These are phyloP conservation scores for Raffaelea arxii DNA, from an alignment of 2,329 filamentous ascomycete genomes.

Conservation along the genomic window DNA sequence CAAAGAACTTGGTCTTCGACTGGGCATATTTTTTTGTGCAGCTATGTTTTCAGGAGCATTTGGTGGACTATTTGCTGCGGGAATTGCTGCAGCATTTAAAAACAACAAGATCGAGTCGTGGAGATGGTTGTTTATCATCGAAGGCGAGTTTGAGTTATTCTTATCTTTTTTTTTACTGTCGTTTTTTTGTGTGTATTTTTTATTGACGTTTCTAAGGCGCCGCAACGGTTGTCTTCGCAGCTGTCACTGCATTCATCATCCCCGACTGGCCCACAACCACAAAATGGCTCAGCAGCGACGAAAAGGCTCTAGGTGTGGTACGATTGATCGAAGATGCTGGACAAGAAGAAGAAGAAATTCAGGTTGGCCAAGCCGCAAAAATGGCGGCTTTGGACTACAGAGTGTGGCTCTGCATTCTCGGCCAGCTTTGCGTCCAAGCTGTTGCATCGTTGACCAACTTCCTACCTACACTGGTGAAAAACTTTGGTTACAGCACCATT, in stretches of 20 bases:
- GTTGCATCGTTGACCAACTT: conserved; percentile 24
- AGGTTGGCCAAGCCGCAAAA: conserved; percentile 11
- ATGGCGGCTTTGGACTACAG: conserved; percentile 6
- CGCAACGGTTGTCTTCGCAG: conserved; percentile 26
- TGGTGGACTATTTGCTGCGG: conserved; percentile 38
- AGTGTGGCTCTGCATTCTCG: conserved; percentile 12
- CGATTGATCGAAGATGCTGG: conserved; percentile 23
- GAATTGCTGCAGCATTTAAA: conserved; percentile 33
- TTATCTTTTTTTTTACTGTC: conserved; percentile 35
- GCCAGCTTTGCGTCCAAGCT: conserved; percentile 21
- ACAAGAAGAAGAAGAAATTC: conserved; percentile 26
- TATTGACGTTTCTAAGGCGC: background rate
- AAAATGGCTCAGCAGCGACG: conserved; percentile 18
- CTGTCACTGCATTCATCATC: conserved; percentile 24
- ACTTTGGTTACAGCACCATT: conserved; percentile 23
- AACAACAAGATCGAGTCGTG: conserved; percentile 37
- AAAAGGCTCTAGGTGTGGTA: conserved; percentile 23
- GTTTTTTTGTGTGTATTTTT: conserved; percentile 20
- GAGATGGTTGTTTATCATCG: conserved; percentile 43
- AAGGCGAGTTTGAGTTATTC: conserved; percentile 15
- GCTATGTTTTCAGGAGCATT: conserved; percentile 32
- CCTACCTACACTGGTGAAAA: conserved; percentile 22
- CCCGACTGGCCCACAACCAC: conserved; percentile 29
- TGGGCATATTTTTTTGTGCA: conserved; percentile 25
- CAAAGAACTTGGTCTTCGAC: conserved; percentile 25